Conservation (phyloP, 1,284 basidiomycete species). For the Neolentinus lepideus region DNA sequence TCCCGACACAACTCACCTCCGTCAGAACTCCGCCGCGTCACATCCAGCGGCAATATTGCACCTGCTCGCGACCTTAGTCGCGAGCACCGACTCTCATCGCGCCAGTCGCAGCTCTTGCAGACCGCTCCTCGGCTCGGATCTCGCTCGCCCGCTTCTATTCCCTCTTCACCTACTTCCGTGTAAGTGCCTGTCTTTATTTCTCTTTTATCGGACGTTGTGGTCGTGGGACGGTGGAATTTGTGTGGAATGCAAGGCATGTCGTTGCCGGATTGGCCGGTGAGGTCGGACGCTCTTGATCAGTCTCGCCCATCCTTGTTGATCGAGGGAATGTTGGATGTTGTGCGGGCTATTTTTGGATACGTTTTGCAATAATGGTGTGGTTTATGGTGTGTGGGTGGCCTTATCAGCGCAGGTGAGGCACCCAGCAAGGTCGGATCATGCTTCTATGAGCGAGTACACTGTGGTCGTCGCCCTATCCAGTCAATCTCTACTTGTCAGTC, state of each 20-base stretch:
- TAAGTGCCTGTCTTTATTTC: conserved; percentile 28
- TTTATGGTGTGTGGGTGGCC: neutral
- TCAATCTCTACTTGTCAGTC: too few species aligned
- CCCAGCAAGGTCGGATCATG: neutral
- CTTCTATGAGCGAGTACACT: neutral
- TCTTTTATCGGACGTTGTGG: conserved; percentile 3
- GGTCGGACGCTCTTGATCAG: conserved; percentile 5
- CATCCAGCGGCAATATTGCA: conserved; percentile 31
- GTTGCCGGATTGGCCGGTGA: neutral
- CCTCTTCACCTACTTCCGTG: conserved; percentile 72
- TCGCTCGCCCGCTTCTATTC: conserved; percentile 60
- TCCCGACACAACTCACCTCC: neutral
- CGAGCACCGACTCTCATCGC: conserved; percentile 33
- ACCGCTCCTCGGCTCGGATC: conserved; percentile 41
- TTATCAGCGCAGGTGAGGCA: neutral
- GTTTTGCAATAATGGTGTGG: neutral
- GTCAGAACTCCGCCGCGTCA: conserved; percentile 34
- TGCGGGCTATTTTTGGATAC: neutral
- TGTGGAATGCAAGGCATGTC: neutral
- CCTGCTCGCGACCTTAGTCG: conserved; percentile 23
- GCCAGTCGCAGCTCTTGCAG: conserved; percentile 37
- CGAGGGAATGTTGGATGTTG: neutral
- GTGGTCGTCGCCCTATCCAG: too few species aligned
- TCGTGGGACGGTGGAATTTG: neutral
- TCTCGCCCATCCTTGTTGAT: conserved; percentile 4